A percentile compares a stretch with the other conserved stretches of the same genome.
Conservation (phyloP, 129 eudicot genomes). For the Helianthus tuberosus region DNA sequence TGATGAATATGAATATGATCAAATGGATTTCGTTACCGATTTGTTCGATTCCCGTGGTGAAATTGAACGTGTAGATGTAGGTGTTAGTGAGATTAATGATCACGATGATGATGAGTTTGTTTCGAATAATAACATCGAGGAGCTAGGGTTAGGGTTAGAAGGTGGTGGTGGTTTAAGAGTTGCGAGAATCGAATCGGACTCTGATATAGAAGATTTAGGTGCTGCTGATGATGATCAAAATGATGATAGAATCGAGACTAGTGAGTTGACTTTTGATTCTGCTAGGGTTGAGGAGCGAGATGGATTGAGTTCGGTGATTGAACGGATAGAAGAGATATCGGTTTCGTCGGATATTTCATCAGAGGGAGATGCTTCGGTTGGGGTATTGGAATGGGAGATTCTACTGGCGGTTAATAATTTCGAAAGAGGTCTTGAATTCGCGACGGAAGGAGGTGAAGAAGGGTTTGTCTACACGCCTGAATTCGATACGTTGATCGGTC, state of each 20-base stretch:
- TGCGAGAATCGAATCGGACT: constrained; percentile 58
- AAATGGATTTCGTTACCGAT: constrained; percentile 65
- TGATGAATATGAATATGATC: constrained; percentile 51
- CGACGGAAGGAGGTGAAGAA: constrained; percentile 49
- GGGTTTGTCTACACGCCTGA: constrained; percentile 50
- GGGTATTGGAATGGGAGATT: constrained; percentile 72
- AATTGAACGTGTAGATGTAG: constrained; percentile 20
- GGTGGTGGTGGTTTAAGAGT: constrained; percentile 49
- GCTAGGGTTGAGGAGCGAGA: constrained; percentile 54
- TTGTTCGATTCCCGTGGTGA: constrained; percentile 52
- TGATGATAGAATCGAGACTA: constrained; percentile 19
- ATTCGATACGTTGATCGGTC: constrained; percentile 60
- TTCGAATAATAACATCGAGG: constrained; percentile 31
- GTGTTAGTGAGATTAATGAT: background rate
- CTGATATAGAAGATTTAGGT: constrained; percentile 59
- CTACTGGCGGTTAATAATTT: constrained; percentile 67
- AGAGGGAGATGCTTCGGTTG: constrained; percentile 38
- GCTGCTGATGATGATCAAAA: constrained; percentile 27
- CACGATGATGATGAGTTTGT: constrained; percentile 25
- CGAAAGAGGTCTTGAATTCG: constrained; percentile 46
- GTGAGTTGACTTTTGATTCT: constrained; percentile 40
- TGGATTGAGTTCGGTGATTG: constrained; percentile 53
- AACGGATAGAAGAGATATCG: constrained; percentile 62
- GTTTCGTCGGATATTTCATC: constrained; percentile 31
- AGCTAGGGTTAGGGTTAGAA: constrained; percentile 51